These are phyloP conservation scores for Elsinoe australis DNA, from an alignment of 2,329 filamentous ascomycete genomes.

Conservation along the genomic window DNA sequence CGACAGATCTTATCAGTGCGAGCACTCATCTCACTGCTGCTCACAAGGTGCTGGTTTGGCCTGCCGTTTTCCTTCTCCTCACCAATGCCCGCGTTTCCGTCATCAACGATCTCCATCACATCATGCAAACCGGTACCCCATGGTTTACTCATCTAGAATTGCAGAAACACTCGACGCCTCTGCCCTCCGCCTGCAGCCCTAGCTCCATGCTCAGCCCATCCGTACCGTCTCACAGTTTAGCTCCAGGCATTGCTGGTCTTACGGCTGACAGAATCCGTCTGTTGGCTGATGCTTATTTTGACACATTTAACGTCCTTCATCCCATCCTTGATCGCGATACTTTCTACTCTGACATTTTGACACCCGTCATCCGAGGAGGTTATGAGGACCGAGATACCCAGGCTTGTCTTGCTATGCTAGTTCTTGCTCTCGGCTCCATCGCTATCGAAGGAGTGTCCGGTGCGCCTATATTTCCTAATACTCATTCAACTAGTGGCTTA, in stretches of 20 bases:
- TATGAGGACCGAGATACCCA: conserved; percentile 44
- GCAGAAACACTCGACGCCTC: conserved; percentile 25
- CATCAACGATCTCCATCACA: conserved; percentile 30
- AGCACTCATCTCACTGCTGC: conserved; percentile 34
- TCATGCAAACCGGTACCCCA: conserved; percentile 34
- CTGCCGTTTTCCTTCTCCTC: conserved; percentile 32
- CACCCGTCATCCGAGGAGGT: conserved; percentile 40
- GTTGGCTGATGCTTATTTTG: conserved; percentile 50
- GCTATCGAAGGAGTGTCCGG: conserved; percentile 47
- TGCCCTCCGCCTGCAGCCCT: conserved; percentile 27
- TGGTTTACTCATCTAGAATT: conserved; percentile 34
- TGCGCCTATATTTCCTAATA: conserved; percentile 38
- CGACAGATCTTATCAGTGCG: conserved; percentile 1
- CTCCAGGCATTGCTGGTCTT: conserved; percentile 32
- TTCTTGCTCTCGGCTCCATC: conserved; percentile 53
- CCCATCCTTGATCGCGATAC: conserved; percentile 52
- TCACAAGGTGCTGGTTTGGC: conserved; percentile 48
- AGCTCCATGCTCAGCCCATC: conserved; percentile 22
- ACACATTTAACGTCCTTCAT: conserved; percentile 52
- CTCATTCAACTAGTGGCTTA: conserved; percentile 45
- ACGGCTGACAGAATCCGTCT: conserved; percentile 45
- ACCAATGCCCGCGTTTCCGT: conserved; percentile 30
- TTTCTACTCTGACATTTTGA: conserved; percentile 45
- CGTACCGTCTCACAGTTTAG: conserved; percentile 18
- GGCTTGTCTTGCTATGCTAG: conserved; percentile 49